Percentiles rank a stretch among this genome's conserved stretches.
These are phyloP conservation scores for Triglochin maritima DNA, from an alignment of 106 monocot genomes.

Conservation along the genomic window DNA sequence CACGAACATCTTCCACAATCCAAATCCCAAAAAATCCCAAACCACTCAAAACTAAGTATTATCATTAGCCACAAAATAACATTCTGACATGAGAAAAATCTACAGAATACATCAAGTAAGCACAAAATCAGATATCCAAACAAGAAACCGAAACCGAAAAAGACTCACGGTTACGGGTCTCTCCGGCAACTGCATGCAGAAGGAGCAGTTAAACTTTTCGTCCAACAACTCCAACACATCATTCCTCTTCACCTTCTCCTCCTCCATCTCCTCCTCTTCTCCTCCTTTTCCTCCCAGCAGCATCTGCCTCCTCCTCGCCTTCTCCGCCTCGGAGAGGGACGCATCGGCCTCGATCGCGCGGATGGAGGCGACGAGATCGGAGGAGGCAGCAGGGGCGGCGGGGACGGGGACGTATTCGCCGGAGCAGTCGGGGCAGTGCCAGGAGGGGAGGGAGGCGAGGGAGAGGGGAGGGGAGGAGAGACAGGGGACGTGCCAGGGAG, in stretches of 20 bases:
- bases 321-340: conserved; percentile 47
- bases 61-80: too few species aligned
- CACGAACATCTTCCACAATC: too few species aligned
- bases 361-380: conserved; percentile 38
- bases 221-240: conserved; percentile 52
- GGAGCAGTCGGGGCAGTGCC: conserved; percentile 57
- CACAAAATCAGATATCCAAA: not conserved
- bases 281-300: conserved; percentile 29
- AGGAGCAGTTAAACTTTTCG: conserved; percentile 62
- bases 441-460: conserved; percentile 19
- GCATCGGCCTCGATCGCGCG: conserved; percentile 55
- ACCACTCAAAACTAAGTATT: too few species aligned
- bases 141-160: not conserved
- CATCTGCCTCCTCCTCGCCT: conserved; percentile 59
- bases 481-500: conserved; percentile 92
- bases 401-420: not conserved
- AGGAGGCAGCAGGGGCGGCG: not conserved
- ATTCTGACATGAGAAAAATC: too few species aligned
- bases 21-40: too few species aligned
- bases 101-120: not conserved
- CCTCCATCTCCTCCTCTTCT: conserved; percentile 11
- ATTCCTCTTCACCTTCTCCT: conserved; percentile 5
- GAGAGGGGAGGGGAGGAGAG: conserved; percentile 36
- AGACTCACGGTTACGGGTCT: conserved; percentile 84
- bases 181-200: conserved; percentile 85